Percentiles rank a stretch among this genome's conserved stretches.
phyloP scores from a whole-genome alignment of 2,329 filamentous ascomycete species.

The Aspergillus costaricaensis region DNA sequence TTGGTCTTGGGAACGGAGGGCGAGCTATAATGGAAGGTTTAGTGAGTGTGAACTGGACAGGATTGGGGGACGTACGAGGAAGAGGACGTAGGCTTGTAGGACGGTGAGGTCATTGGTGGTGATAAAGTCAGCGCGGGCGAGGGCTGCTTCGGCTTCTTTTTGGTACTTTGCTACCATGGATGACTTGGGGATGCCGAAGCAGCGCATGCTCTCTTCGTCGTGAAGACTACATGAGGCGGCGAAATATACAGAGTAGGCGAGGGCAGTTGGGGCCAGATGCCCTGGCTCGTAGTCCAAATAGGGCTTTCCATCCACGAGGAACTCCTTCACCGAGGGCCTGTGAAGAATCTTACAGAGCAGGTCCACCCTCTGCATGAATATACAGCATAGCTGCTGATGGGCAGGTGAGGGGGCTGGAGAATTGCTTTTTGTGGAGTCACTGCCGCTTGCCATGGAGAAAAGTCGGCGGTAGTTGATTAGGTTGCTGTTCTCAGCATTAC shows the following conservation, averaged over 20 bases:
- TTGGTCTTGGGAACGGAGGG: slow-evolving; percentile 31
- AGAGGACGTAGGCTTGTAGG: slow-evolving; percentile 36
- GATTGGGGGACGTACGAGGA: slow-evolving; percentile 22
- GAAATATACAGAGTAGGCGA: slow-evolving; percentile 30
- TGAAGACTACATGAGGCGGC: slow-evolving; percentile 29
- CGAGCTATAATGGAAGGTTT: slow-evolving; percentile 4
- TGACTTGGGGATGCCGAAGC: slow-evolving; percentile 25
- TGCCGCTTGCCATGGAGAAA: slow-evolving; percentile 17
- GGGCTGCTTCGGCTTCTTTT: slow-evolving; percentile 26
- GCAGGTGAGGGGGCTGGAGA: not conserved
- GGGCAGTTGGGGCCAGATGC: slow-evolving; percentile 28
- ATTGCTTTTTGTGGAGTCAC: not conserved
- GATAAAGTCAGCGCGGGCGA: slow-evolving; percentile 32
- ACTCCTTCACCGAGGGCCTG: slow-evolving; percentile 29
- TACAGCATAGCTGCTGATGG: slow-evolving; percentile 23
- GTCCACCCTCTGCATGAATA: slow-evolving; percentile 32
- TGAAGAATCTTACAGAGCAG: slow-evolving; percentile 37
- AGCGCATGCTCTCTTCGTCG: slow-evolving; percentile 24
- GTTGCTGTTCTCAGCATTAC: not conserved
- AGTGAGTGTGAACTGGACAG: not conserved
- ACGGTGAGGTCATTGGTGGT: slow-evolving; percentile 36
- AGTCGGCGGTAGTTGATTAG: slow-evolving; percentile 11
- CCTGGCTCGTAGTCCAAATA: slow-evolving; percentile 34
- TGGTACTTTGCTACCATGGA: slow-evolving; percentile 25
- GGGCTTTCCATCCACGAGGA: slow-evolving; percentile 26